phyloP scores from a whole-genome alignment of 2,329 filamentous ascomycete species.

The Fusarium sp. region DNA sequence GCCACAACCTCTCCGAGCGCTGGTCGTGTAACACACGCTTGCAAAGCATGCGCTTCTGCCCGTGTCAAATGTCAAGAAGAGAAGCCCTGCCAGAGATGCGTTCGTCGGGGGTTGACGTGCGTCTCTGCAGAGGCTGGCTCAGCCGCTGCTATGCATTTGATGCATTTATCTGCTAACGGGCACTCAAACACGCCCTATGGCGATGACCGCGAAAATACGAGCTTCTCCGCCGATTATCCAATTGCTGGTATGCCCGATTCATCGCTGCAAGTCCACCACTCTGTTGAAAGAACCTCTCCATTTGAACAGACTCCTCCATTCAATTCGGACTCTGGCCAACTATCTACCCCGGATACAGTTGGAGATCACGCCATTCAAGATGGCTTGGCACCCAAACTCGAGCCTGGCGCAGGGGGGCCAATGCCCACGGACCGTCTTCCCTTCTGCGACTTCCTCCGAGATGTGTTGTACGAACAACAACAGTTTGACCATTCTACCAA shows the following conservation, averaged over 20 bases:
- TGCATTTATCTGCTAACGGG: conserved; percentile 56
- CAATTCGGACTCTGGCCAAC: conserved; percentile 30
- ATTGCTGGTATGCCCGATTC: conserved; percentile 11
- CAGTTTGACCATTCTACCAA: conserved; percentile 50
- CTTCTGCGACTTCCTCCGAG: conserved; percentile 64
- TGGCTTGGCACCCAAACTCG: conserved; percentile 27
- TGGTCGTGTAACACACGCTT: conserved; percentile 65
- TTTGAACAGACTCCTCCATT: conserved; percentile 24
- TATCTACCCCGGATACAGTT: conserved; percentile 37
- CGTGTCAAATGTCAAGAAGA: conserved; percentile 67
- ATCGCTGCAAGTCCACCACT: conserved; percentile 15
- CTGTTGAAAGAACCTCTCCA: conserved; percentile 28
- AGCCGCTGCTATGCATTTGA: conserved; percentile 57
- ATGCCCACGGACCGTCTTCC: conserved; percentile 53
- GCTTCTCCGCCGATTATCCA: conserved; percentile 23
- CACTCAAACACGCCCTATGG: conserved; percentile 43
- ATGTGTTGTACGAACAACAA: conserved; percentile 62
- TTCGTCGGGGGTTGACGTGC: conserved; percentile 60
- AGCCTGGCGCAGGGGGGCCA: conserved; percentile 21
- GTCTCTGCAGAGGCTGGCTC: conserved; percentile 53
- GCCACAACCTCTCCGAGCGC: conserved; percentile 58
- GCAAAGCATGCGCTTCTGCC: conserved; percentile 62
- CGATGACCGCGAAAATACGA: conserved; percentile 34
- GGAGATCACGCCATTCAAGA: conserved; percentile 27
- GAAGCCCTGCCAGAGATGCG: conserved; percentile 66